These are phyloP conservation scores for Xylona heveae DNA, from an alignment of 495 filamentous ascomycete genomes.

Conservation along the genomic window DNA sequence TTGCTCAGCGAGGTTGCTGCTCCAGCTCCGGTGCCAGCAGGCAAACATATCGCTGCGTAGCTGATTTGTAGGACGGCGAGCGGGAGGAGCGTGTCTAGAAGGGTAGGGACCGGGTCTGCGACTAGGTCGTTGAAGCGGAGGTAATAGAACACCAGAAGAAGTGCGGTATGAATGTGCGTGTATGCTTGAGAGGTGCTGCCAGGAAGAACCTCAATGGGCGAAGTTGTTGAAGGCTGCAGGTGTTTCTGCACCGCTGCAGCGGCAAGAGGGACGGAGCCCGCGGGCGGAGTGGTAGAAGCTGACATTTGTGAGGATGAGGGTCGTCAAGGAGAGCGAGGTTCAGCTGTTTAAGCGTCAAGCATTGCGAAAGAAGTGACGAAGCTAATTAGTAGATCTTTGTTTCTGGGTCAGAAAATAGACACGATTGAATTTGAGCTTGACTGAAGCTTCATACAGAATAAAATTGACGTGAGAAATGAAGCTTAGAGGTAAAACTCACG, in stretches of 20 bases:
- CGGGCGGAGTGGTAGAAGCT: neutral
- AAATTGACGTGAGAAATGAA: too few relatives aligned
- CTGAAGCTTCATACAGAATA: too few relatives aligned
- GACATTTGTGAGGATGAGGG: neutral
- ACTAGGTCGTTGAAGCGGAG: constrained; percentile 46
- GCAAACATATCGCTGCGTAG: constrained; percentile 56
- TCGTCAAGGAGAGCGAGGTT: neutral
- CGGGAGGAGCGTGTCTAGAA: constrained; percentile 36
- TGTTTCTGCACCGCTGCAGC: constrained; percentile 7
- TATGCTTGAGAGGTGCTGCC: constrained; percentile 22
- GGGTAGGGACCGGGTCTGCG: constrained; percentile 41
- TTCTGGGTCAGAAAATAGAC: too few relatives aligned
- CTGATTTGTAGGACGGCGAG: constrained; percentile 40
- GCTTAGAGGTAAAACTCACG: too few relatives aligned
- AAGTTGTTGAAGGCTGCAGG: constrained; percentile 19
- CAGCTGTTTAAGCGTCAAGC: too few relatives aligned
- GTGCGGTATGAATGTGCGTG: constrained; percentile 38
- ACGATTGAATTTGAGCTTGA: too few relatives aligned
- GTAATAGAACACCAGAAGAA: constrained; percentile 38
- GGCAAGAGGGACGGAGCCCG: neutral
- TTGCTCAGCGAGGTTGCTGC: constrained; percentile 9
- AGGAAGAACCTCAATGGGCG: neutral
- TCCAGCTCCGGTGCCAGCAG: constrained; percentile 25
- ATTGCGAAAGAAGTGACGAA: constrained; percentile 7
- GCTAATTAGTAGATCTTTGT: constrained; percentile 6